phyloP scores from a whole-genome alignment of 2,329 filamentous ascomycete species.

The Microdochium bolleyi region DNA sequence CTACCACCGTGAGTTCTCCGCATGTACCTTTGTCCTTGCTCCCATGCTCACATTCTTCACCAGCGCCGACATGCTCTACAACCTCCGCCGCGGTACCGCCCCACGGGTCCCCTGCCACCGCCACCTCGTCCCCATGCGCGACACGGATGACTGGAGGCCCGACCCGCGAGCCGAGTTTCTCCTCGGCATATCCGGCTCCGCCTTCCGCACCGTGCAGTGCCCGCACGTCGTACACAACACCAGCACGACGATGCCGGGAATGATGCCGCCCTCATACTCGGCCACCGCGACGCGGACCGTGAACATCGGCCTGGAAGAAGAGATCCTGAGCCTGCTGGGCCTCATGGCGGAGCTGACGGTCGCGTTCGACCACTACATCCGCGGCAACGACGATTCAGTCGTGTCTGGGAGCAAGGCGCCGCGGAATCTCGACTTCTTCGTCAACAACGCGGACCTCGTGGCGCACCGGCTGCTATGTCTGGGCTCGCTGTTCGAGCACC shows the following conservation, averaged over 20 bases:
- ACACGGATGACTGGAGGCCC: neutral
- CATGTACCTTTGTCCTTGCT: neutral
- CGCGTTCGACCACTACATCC: neutral
- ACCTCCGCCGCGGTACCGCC: neutral
- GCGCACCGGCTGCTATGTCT: neutral
- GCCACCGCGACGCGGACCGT: neutral
- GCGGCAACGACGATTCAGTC: neutral
- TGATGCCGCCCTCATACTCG: neutral
- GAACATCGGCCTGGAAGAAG: neutral
- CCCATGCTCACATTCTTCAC: neutral
- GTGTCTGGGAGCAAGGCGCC: neutral
- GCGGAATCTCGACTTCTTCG: neutral
- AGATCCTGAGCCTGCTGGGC: neutral
- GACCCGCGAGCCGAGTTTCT: neutral
- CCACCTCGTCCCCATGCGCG: neutral
- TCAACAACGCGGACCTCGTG: neutral
- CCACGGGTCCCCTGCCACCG: neutral
- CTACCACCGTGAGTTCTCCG: neutral
- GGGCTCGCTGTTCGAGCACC: neutral
- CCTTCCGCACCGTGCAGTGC: neutral
- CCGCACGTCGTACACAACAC: neutral
- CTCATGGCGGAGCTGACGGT: neutral
- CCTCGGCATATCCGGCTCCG: neutral
- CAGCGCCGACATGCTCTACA: neutral
- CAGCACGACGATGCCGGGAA: neutral